Evolutionary conservation across 352 stramenopile genomes (phyloP).

Genomic region (Pythium brassicae): DNA sequence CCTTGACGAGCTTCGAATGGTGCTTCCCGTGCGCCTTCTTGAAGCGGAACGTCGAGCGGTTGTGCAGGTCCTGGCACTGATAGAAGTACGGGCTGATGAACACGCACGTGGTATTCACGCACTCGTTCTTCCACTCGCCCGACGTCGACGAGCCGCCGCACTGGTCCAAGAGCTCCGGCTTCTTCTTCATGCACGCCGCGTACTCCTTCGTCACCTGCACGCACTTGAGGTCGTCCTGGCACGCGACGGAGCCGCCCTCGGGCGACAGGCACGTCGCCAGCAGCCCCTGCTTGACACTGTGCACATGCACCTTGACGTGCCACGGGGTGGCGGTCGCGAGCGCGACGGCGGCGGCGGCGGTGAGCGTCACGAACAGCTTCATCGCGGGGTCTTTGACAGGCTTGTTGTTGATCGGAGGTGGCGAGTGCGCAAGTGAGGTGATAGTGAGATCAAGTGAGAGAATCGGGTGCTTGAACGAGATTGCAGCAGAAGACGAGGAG

Average conservation of each 20-base stretch:
- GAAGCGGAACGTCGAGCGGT: constrained; percentile 7
- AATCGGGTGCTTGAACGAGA: too few relatives aligned
- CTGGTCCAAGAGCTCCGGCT: constrained; percentile 6
- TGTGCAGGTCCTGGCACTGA: constrained; percentile 2
- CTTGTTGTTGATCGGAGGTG: background rate
- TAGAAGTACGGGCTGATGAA: constrained; percentile 2
- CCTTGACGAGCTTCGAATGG: constrained; percentile 2
- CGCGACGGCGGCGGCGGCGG: background rate
- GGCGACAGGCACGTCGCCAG: constrained; percentile 1
- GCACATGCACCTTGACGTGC: constrained; percentile 11
- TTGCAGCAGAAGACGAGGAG: too few relatives aligned
- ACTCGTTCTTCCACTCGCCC: constrained; percentile 5
- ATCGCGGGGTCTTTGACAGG: background rate
- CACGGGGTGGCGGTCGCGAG: background rate
- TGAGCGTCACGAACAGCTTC: background rate
- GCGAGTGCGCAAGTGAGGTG: too few relatives aligned
- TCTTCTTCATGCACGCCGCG: constrained; percentile 8
- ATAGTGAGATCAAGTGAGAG: too few relatives aligned
- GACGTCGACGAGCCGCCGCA: constrained; percentile 5
- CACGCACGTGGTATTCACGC: constrained; percentile 4
- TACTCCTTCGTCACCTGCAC: constrained; percentile 2
- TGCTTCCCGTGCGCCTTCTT: constrained; percentile 5
- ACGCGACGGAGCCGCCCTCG: background rate
- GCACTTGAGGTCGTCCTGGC: constrained; percentile 6
- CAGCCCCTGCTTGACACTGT: constrained; percentile 7